A percentile compares a stretch with the other conserved stretches of the same genome.
Evolutionary conservation across 2,329 filamentous ascomycete genomes (phyloP).

Genomic region (Colletotrichum cordylinicola): DNA sequence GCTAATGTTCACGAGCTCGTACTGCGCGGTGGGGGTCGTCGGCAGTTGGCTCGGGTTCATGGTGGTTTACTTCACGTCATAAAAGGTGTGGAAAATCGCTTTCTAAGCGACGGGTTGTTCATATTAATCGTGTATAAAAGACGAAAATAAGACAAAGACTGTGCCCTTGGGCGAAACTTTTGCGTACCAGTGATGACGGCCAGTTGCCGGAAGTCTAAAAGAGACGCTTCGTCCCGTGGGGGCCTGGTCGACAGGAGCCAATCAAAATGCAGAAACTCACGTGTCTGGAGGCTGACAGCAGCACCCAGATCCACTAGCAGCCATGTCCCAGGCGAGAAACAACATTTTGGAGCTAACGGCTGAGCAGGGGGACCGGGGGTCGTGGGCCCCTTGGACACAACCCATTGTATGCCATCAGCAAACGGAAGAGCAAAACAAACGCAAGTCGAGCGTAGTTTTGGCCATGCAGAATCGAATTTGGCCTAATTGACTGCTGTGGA

Average conservation of each 20-base stretch:
- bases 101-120: neutral
- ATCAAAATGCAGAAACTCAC: conserved; percentile 10
- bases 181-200: conserved; percentile 11
- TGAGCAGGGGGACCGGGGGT: conserved; percentile 22
- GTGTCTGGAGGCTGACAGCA: conserved; percentile 23
- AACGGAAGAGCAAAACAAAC: conserved; percentile 9
- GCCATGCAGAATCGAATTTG: neutral
- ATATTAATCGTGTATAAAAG: neutral
- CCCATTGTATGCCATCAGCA: conserved; percentile 17
- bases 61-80: conserved; percentile 83
- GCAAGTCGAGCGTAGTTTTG: neutral
- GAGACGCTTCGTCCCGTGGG: conserved; percentile 17
- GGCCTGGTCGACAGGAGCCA: neutral
- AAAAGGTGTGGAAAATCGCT: conserved; percentile 20
- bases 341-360: conserved; percentile 22
- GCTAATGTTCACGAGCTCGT: conserved; percentile 96
- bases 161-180: neutral
- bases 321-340: conserved; percentile 11
- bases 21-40: conserved; percentile 91
- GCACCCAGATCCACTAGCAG: conserved; percentile 8
- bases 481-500: neutral
- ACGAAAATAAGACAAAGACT: neutral
- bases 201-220: conserved; percentile 17
- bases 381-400: conserved; percentile 22
- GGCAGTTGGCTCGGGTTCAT: conserved; percentile 95